These are phyloP conservation scores for Musa balbisiana DNA, from an alignment of 202 grass and related monocot genomes.

Conservation along the genomic window DNA sequence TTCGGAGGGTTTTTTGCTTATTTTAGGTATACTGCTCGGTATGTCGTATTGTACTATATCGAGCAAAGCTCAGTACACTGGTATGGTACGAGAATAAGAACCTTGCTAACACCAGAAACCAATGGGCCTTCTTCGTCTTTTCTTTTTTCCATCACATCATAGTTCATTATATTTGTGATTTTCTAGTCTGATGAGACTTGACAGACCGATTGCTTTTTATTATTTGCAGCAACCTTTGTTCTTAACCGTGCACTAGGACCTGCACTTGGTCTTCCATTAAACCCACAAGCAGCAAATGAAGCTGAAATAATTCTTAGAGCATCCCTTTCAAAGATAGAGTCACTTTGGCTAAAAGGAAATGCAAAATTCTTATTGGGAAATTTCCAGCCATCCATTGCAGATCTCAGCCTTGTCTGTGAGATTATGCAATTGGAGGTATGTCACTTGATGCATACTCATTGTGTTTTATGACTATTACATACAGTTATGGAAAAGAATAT, in stretches of 20 bases:
- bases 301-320: slow-evolving; percentile 40
- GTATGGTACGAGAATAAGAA: no score
- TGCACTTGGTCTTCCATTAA: slow-evolving; percentile 50
- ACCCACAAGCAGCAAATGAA: slow-evolving; percentile 44
- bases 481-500: not conserved
- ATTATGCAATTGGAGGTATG: slow-evolving; percentile 88
- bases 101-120: no score
- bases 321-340: slow-evolving; percentile 59
- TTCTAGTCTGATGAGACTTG: not conserved
- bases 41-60: no score
- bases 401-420: slow-evolving; percentile 85
- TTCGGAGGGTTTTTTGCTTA: no score
- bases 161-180: not conserved
- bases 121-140: no score
- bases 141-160: not conserved
- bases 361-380: slow-evolving; percentile 64
- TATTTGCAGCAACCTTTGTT: slow-evolving; percentile 44
- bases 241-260: slow-evolving; percentile 46
- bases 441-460: not conserved
- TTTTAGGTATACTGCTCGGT: no score
- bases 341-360: slow-evolving; percentile 60
- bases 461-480: no score
- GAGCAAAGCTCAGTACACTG: no score
- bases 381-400: slow-evolving; percentile 60
- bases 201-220: slow-evolving; percentile 7